Evolutionary conservation across 331 rosid species (phyloP), one percentile per base, ranked within the genome.

Genomic region (Spiraea crenata): DNA sequence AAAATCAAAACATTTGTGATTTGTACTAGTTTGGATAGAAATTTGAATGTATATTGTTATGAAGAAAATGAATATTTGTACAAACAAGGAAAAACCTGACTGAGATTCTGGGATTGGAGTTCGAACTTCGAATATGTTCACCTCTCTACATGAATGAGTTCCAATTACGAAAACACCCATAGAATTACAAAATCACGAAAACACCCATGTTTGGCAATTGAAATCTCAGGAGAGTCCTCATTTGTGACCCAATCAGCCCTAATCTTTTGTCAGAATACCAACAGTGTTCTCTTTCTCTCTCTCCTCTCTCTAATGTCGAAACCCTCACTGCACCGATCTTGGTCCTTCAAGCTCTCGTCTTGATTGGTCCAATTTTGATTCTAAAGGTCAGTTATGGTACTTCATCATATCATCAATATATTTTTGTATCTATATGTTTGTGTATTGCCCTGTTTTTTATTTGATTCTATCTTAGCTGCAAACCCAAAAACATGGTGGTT

Each of bases 181-280:
- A 41, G 31, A 25, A 42, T 1, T 2, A 1, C 9, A 7, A 3
- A 71, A 71, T 56, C 47, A 57, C 77, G 37, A 38, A 71, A 71
- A 17, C 3, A 47, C 37, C 57, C 57, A 57, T 7, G 1, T 4
- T 13, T 40, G 54, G 49, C 2, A 16, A 9, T 8, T 1, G 7
- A 37, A 4, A 46, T 75, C 82, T 67, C 86, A 42, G 51, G 1
- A 78, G 13, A 16, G 7, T 64, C 79, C 41, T 5, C 20, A 17
- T 83, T 0, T 15, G 20, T 73, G 83, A 80, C 87, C 79, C 56
- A 77, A 83, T 66, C 75, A 85, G 35, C 85, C 87, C 89, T 88
- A 85, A 52, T 13, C 83, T 79, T 74, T 73, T 39, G 39, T 69
- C 38, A 59, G 67, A 81, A 67, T 69, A 57, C 89, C 87, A 46